A percentile compares a stretch with the other conserved stretches of the same genome.
Evolutionary conservation across 2,329 filamentous ascomycete species (phyloP).

Genomic region (Colletotrichum nymphaeae): DNA sequence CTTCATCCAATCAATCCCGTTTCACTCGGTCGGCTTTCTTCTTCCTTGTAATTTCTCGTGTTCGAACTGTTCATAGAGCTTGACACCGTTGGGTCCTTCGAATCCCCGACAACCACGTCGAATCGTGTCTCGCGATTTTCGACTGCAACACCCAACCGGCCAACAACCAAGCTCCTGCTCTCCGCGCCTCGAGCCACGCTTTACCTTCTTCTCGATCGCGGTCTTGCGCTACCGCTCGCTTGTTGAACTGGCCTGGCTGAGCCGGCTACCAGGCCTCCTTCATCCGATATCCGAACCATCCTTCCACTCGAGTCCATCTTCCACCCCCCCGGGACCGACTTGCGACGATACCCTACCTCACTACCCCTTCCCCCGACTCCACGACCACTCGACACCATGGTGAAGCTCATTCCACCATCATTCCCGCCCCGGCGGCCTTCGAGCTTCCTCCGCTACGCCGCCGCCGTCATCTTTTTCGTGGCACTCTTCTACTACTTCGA

Average conservation of each 20-base stretch:
- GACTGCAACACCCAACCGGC: background rate
- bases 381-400: conserved; percentile 19
- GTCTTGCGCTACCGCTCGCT: background rate
- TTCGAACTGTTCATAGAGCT: background rate
- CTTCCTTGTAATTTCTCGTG: background rate
- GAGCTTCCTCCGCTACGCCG: conserved; percentile 70
- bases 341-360: background rate
- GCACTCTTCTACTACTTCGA: conserved; percentile 46
- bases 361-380: background rate
- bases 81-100: background rate
- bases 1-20: background rate
- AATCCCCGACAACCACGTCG: background rate
- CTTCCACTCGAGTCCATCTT: background rate
- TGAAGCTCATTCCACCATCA: conserved; percentile 49
- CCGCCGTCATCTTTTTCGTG: conserved; percentile 69
- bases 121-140: background rate
- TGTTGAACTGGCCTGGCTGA: conserved; percentile 29
- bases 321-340: background rate
- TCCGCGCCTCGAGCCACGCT: background rate
- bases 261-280: conserved; percentile 27
- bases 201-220: background rate
- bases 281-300: background rate
- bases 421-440: conserved; percentile 57
- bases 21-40: background rate
- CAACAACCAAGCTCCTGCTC: background rate